Base-by-base conservation (phyloP, 108 stramenopile genomes). In the Aurantiochytrium sp. region DNA sequence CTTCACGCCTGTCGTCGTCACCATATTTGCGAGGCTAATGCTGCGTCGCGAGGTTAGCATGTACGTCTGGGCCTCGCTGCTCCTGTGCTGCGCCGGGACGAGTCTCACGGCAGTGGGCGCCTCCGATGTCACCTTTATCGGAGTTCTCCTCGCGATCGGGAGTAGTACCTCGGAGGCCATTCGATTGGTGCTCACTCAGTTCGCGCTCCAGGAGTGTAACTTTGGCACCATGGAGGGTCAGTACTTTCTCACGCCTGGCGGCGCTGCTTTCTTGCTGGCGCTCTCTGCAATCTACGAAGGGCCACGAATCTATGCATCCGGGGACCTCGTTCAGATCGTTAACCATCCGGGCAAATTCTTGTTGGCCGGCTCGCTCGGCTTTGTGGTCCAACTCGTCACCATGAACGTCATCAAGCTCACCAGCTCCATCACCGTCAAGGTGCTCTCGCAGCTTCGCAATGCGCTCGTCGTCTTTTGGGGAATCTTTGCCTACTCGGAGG, bases 341-440 rank as follows among this genome's bases (percentile, higher is more conserved):
- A 37, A 88, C 8, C 19, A 90, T 85, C 50, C 81, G 12, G 2
- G 3, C 4, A 37, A 36, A 3, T 88, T 90, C 32, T 22, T 86
- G 6, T 6, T 68, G 1, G 87, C 90, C 4, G 54, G 48, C 5
- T 34, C 30, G 8, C 48, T 90, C 22, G 90, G 90, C 30, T 86
- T 90, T 37, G 87, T 22, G 31, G 90, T 90, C 12, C 87, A 90
- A 22, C 42, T 90, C 48, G 45, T 88, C 10, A 55, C 86, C 22
- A 87, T 69, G 27, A 45, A 37, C 27, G 90, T 90, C 4, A 90
- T 90, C 52, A 68, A 90, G 45, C 27, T 21, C 34, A 90, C 90
- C 8, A 87, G 87, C n/a, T 88, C 87, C 0, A 42, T 88, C 21
- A 90, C 87, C 34, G 87, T 90, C 87, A 90, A 90, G 81, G 27